Evolutionary conservation across 2,329 filamentous ascomycete genomes (phyloP).

Genomic region (Colletotrichum caudatum): DNA sequence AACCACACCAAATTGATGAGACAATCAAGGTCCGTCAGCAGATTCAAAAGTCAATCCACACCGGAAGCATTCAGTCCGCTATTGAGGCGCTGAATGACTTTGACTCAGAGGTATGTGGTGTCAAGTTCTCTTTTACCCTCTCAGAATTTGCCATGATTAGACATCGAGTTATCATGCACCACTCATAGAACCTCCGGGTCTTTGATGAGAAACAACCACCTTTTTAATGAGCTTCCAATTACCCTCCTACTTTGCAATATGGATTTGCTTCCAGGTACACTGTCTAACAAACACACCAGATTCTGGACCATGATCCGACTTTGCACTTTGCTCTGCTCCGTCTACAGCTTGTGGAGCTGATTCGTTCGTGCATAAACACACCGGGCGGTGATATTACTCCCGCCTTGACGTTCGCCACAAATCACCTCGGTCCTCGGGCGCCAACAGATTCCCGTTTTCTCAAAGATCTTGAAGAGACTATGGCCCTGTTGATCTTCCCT

Average conservation of each 20-base stretch:
- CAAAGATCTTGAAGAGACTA: constrained; percentile 89
- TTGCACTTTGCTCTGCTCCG: constrained; percentile 92
- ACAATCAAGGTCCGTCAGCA: constrained; percentile 83
- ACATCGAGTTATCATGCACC: constrained; percentile 96
- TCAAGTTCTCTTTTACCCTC: constrained; percentile 19
- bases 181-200: constrained; percentile 91
- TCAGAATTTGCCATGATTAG: constrained; percentile 82
- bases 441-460: constrained; percentile 85
- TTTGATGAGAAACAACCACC: constrained; percentile 90
- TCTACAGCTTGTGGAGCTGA: constrained; percentile 93
- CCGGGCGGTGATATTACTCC: constrained; percentile 79
- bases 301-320: constrained; percentile 84
- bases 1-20: constrained; percentile 76
- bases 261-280: constrained; percentile 12
- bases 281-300: constrained; percentile 66
- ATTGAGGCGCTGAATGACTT: constrained; percentile 90
- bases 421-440: constrained; percentile 87
- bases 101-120: constrained; percentile 83
- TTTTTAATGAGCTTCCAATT: constrained; percentile 54
- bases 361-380: constrained; percentile 77
- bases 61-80: constrained; percentile 85
- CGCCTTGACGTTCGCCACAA: constrained; percentile 87
- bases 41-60: constrained; percentile 87
- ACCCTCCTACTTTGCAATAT: constrained; percentile 23
- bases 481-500: constrained; percentile 91